A percentile compares a stretch with the other conserved stretches of the same genome.
Conservation (phyloP, 345 rosid species). For the Heritiera fomes region DNA sequence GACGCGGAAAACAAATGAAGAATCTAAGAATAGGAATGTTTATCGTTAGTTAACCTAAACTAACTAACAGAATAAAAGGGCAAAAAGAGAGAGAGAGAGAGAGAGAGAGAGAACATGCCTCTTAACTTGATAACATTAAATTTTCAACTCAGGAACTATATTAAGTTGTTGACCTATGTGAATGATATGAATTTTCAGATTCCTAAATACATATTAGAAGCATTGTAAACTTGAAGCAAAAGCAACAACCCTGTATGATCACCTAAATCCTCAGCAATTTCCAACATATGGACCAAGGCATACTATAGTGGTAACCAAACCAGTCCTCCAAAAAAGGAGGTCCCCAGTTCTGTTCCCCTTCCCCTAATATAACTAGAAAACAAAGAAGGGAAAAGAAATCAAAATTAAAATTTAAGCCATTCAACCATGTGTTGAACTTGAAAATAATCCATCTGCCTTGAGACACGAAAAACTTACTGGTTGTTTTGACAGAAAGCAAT, state of each 20-base stretch:
- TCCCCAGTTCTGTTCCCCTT: neutral
- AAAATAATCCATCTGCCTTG: too few relatives aligned
- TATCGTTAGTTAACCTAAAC: neutral
- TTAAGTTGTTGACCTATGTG: slow-evolving; percentile 2
- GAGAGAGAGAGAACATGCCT: neutral
- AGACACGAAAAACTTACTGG: slow-evolving; percentile 49
- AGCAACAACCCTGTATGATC: neutral
- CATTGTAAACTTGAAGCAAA: neutral
- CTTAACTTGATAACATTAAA: neutral
- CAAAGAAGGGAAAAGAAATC: neutral
- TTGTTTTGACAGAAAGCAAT: slow-evolving; percentile 63
- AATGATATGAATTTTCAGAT: neutral
- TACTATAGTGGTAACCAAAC: neutral
- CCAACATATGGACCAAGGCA: neutral
- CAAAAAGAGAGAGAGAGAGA: neutral
- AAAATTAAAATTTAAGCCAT: neutral
- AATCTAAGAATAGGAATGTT: neutral
- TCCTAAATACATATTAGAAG: neutral
- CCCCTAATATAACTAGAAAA: slow-evolving; percentile 1
- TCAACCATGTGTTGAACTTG: neutral
- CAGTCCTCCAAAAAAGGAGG: neutral
- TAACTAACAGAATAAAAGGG: neutral
- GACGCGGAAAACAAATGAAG: neutral
- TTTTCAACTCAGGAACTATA: slow-evolving; percentile 1
- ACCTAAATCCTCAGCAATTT: neutral